Percentiles rank a stretch among this genome's conserved stretches.
phyloP scores from a whole-genome alignment of 371 early-diverging fungal genomes.

The Umbelopsis sp. region DNA sequence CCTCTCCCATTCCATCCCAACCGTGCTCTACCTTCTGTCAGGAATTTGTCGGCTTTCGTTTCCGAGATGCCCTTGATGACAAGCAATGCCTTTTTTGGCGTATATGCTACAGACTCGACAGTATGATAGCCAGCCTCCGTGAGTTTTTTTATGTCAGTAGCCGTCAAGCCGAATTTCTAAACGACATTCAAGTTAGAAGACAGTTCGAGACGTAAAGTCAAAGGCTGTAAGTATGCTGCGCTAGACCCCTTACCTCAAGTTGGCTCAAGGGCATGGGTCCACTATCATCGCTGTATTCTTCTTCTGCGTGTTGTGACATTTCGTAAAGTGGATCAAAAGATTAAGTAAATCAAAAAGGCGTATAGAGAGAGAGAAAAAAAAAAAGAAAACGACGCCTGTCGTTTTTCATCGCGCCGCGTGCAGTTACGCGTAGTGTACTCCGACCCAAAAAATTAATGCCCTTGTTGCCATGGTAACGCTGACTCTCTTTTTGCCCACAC shows the following conservation, averaged over 20 bases:
- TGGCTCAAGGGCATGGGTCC: conserved; percentile 20
- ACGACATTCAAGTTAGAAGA: too few species aligned
- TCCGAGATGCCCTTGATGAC: conserved; percentile 98
- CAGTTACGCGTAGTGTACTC: not conserved
- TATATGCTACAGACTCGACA: conserved; percentile 96
- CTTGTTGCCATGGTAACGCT: not conserved
- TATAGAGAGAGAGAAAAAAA: not conserved
- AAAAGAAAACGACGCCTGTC: not conserved
- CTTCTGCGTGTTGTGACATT: conserved; percentile 22
- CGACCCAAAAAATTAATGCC: not conserved
- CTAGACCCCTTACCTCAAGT: conserved; percentile 22
- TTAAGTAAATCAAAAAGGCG: not conserved
- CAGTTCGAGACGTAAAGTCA: not conserved
- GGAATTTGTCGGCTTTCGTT: conserved; percentile 97
- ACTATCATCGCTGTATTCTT: conserved; percentile 23
- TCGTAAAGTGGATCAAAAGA: not conserved
- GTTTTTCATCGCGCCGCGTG: not conserved
- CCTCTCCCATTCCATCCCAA: not conserved
- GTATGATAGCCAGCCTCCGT: conserved; percentile 95
- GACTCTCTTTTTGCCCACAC: too few species aligned
- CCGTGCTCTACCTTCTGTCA: conserved; percentile 78
- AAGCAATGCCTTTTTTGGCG: conserved; percentile 92
- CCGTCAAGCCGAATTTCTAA: conserved; percentile 85
- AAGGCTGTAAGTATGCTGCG: not conserved
- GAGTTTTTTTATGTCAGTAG: conserved; percentile 87